These are phyloP conservation scores for Moesziomyces aphidis DNA, from an alignment of 1,284 basidiomycete species.

Conservation along the genomic window DNA sequence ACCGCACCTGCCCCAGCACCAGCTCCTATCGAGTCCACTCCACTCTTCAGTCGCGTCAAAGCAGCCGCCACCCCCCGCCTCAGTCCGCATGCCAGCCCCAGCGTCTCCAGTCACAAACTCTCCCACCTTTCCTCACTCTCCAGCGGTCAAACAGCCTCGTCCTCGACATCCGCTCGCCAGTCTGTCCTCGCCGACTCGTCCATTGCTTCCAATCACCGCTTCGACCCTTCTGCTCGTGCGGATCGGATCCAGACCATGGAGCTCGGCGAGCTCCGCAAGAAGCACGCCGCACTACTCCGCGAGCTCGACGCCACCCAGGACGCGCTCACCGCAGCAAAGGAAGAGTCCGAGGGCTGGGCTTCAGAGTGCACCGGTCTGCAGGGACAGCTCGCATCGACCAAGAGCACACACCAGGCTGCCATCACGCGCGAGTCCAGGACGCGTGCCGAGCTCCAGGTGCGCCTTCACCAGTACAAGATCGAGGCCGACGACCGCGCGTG, in stretches of 20 bases:
- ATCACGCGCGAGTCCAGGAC: conserved; percentile 25
- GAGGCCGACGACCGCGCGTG: conserved; percentile 42
- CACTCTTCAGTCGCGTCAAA: conserved; percentile 31
- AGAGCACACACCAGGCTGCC: conserved; percentile 15
- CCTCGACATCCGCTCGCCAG: neutral
- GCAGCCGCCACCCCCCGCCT: conserved; percentile 24
- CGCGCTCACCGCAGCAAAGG: conserved; percentile 36
- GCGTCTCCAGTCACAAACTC: conserved; percentile 42
- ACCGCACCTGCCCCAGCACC: neutral
- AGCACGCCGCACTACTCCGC: conserved; percentile 14
- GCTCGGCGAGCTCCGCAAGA: conserved; percentile 41
- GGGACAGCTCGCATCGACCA: conserved; percentile 25
- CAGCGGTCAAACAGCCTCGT: conserved; percentile 16
- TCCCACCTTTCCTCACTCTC: conserved; percentile 34
- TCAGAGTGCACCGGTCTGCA: conserved; percentile 45
- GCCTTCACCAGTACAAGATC: conserved; percentile 42
- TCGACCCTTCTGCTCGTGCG: conserved; percentile 33
- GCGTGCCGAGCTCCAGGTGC: conserved; percentile 25
- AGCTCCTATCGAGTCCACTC: conserved; percentile 36
- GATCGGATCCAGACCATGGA: conserved; percentile 44
- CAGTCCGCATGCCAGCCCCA: conserved; percentile 46
- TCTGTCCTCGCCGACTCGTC: conserved; percentile 10
- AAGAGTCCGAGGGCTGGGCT: conserved; percentile 49
- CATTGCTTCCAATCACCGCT: conserved; percentile 27
- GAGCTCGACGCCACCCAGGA: conserved; percentile 23